Conservation (phyloP, 2,329 filamentous ascomycete species). For the Diaporthe sp. region DNA sequence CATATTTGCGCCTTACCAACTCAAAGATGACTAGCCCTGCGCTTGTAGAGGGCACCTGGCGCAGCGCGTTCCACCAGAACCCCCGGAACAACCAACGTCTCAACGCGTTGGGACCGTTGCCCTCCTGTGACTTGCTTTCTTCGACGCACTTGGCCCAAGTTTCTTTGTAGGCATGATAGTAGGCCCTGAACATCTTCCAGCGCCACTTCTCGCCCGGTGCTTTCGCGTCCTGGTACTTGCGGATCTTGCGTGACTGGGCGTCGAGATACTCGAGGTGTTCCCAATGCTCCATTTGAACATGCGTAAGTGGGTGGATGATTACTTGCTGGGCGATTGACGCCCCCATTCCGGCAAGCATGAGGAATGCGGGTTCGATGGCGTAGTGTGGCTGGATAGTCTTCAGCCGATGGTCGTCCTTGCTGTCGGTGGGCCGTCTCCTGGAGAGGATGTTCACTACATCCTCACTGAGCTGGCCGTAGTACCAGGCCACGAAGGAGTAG, state of each 20-base stretch:
- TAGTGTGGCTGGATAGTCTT: slow-evolving; percentile 80
- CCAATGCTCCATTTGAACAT: slow-evolving; percentile 81
- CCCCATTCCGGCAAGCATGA: slow-evolving; percentile 77
- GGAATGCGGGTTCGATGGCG: slow-evolving; percentile 79
- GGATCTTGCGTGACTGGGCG: slow-evolving; percentile 66
- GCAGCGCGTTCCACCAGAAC: slow-evolving; percentile 80
- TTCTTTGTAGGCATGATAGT: slow-evolving; percentile 79
- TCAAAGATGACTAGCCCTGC: slow-evolving; percentile 86
- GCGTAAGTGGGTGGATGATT: slow-evolving; percentile 78
- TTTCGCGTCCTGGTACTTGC: slow-evolving; percentile 48
- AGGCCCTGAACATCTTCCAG: slow-evolving; percentile 72
- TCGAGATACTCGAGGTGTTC: slow-evolving; percentile 81
- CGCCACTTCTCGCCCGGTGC: slow-evolving; percentile 52
- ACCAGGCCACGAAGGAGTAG: slow-evolving; percentile 79
- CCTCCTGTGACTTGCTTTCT: slow-evolving; percentile 69
- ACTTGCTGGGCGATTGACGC: slow-evolving; percentile 79
- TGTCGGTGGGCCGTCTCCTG: slow-evolving; percentile 57
- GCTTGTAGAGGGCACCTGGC: slow-evolving; percentile 82
- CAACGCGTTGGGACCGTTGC: slow-evolving; percentile 53
- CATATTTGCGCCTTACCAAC: slow-evolving; percentile 80
- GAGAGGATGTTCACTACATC: slow-evolving; percentile 66
- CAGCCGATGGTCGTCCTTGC: slow-evolving; percentile 46
- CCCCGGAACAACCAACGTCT: slow-evolving; percentile 77
- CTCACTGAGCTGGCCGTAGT: slow-evolving; percentile 73
- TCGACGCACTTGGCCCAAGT: slow-evolving; percentile 73